Conservation (phyloP, 768 basidiomycete genomes). For the Suillus fuscotomentosus region DNA sequence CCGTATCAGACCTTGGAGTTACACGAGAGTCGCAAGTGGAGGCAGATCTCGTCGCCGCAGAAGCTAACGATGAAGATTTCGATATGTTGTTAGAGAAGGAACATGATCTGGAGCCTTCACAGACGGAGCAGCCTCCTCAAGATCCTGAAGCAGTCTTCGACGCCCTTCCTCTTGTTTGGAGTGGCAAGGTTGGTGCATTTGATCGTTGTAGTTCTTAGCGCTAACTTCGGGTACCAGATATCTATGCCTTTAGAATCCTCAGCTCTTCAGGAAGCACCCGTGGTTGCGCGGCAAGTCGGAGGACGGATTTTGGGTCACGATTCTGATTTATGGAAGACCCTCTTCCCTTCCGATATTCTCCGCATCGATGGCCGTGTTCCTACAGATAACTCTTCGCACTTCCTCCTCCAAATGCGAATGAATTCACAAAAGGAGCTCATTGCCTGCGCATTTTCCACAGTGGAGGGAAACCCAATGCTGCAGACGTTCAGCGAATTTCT, state of each 20-base stretch:
- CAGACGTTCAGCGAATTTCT: constrained; percentile 64
- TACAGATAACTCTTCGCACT: constrained; percentile 71
- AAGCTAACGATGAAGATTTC: constrained; percentile 77
- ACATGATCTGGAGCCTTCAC: constrained; percentile 32
- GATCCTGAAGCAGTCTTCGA: constrained; percentile 52
- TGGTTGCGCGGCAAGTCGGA: constrained; percentile 77
- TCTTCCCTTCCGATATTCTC: constrained; percentile 70
- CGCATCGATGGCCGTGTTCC: constrained; percentile 85
- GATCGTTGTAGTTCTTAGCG: constrained; percentile 1
- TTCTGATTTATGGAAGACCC: constrained; percentile 68
- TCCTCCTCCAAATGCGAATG: constrained; percentile 75
- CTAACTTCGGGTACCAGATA: constrained; percentile 45
- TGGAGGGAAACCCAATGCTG: constrained; percentile 46
- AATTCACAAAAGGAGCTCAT: constrained; percentile 78
- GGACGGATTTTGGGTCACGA: constrained; percentile 59
- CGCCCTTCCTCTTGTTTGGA: constrained; percentile 65
- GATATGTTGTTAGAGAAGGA: constrained; percentile 81
- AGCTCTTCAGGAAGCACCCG: constrained; percentile 61
- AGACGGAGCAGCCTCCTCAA: constrained; percentile 29
- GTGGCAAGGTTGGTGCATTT: constrained; percentile 57
- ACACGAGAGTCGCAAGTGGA: constrained; percentile 39
- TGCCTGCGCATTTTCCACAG: constrained; percentile 70
- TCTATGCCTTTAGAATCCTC: constrained; percentile 78
- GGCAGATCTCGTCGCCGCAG: constrained; percentile 33
- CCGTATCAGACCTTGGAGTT: constrained; percentile 19